Base-by-base conservation (phyloP, 306 rosid species). In the Vigna nakashimae region DNA sequence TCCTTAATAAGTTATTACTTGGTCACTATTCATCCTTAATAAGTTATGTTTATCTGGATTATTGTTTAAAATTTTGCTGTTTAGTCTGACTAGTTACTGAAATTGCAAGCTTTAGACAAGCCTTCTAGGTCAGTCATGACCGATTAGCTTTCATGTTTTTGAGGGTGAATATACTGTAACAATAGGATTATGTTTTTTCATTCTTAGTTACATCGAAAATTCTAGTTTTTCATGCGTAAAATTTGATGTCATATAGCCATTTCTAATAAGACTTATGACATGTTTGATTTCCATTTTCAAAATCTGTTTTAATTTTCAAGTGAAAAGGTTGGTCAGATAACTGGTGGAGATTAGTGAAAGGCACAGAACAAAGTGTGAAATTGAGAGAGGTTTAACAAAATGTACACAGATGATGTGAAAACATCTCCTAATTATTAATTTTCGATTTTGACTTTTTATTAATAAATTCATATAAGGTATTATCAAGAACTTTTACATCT, bases 61-160 rank as follows among this genome's bases (percentile, higher is more conserved):
- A 20, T 20, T 20, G 22, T 20, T 26, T 26, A 26, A 3, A 26
- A 26, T 26, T 71, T 11, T 56, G 50, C 20, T 73, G 36, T 17
- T 42, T 60, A 14, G 72, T 62, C 62, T 45, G 56, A 55, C 73
- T 28, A 65, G 51, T 36, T 69, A 55, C 48, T 22, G 72, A 56
- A 49, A 15, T 51, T 43, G 16, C 15, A 9, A 22, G 50, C 62
- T 28, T 28, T 49, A 10, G 69, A 73, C 7, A 9, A 46, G 66
- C 59, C 40, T 40, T 53, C 18, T 26, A 11, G 26, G 46, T 60
- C 17, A 24, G n/a, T n/a, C 51, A 50, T 30, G 42, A n/a, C 7
- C 26, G 1, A 12, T 18, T 46, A 52, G 46, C 34, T 60, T 51
- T 14, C 68, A 16, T 17, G 17, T 2, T 42, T 70, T 30, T 52